These are phyloP conservation scores for Blastosporella zonata DNA, from an alignment of 1,284 basidiomycete genomes.

Conservation along the genomic window DNA sequence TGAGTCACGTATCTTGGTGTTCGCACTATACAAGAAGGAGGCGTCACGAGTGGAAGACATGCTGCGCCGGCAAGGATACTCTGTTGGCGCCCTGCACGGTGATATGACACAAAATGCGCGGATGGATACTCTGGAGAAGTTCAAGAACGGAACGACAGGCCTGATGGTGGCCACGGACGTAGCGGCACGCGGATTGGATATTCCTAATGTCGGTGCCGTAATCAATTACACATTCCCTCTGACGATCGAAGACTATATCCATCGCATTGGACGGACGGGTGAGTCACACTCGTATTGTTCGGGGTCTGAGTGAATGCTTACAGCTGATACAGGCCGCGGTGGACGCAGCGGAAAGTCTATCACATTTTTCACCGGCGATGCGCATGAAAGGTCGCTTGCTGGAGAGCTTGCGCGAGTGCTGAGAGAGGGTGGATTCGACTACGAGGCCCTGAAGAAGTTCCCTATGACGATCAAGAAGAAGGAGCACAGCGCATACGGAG, in stretches of 20 bases:
- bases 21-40: conserved; percentile 98
- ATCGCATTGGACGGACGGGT: conserved; percentile 95
- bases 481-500: conserved; percentile 80
- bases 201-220: conserved; percentile 91
- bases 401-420: conserved; percentile 94
- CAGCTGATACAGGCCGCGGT: conserved; percentile 67
- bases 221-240: conserved; percentile 98
- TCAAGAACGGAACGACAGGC: conserved; percentile 83
- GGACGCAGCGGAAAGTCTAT: conserved; percentile 90
- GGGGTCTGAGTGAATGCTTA: conserved; percentile 8
- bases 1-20: conserved; percentile 82
- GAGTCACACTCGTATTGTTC: conserved; percentile 23
- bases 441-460: conserved; percentile 83
- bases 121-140: conserved; percentile 84
- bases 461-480: conserved; percentile 98
- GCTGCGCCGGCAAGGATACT: conserved; percentile 77
- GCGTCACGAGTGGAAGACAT: conserved; percentile 86
- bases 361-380: conserved; percentile 94
- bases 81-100: conserved; percentile 89
- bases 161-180: conserved; percentile 97
- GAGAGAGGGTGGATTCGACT: conserved; percentile 82
- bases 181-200: conserved; percentile 94
- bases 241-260: conserved; percentile 95
- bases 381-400: conserved; percentile 83
- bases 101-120: conserved; percentile 89